Base-by-base conservation (phyloP, 164 flowering plant genomes). In the Tetrastigma voinierianum region DNA sequence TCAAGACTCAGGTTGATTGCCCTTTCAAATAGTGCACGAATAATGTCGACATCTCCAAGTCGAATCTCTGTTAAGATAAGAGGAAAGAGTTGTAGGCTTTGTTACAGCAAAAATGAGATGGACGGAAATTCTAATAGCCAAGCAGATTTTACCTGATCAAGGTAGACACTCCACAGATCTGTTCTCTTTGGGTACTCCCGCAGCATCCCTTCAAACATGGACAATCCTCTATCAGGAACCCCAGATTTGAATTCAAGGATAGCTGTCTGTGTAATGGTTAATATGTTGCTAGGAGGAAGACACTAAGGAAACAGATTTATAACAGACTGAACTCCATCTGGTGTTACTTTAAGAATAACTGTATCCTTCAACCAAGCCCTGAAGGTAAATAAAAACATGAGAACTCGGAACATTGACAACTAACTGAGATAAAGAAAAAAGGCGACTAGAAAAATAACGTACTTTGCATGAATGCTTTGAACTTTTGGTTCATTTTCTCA, bases 81-180 rank as follows among this genome's bases (percentile, higher is more conserved):
- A 10, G 23, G 15, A 2, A 43, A 61, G 12, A 44, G 18, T 8
- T 0, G 32, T 24, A 21, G 2, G 2, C 4, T 19, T 11, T 11
- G 14, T 13, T 10, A 11, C 14, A 43, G 21, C 9, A 65, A 7
- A 19, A 51, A 51, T 3, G 12, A 19, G 19, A 61, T 0, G 20
- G 46, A 51, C 18, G 2, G 55, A 44, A 2, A 43, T 13, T 17
- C 0, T 2, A 11, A 1, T 21, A n/a, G 23, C 2, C 57, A 10
- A 60, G 47, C 45, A 32, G 51, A 18, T 17, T 51, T 77, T 81
- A 91, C 98, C 65, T 92, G 97, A 78, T 95, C 97, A 47, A 95
- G 80, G 69, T 95, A 95, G 51, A 89, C 69, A 61, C 87, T 95
- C 99, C 99, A 95, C 70, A 95, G 70, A 74, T 95, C 99, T 18